phyloP scores from a whole-genome alignment of 192 early-diverging fungal species.

The Coemansia sp. region DNA sequence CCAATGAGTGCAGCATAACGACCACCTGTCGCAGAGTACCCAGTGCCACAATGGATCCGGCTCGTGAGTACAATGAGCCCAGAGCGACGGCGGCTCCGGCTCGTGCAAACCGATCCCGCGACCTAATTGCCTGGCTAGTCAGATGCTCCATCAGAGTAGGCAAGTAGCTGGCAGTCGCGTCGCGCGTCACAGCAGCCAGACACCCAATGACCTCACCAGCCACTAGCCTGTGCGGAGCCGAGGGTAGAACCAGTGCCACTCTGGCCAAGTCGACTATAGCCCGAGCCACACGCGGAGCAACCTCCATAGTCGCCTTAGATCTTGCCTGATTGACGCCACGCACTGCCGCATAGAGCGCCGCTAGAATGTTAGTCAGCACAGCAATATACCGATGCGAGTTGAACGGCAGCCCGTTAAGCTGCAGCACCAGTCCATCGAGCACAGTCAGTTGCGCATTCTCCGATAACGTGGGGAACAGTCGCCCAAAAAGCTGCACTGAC shows the following conservation, averaged over 20 bases:
- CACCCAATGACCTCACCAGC: conserved; percentile 83
- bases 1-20: conserved; percentile 85
- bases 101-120: conserved; percentile 89
- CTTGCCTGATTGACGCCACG: background rate
- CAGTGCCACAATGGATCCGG: conserved; percentile 84
- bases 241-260: conserved; percentile 64
- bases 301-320: background rate
- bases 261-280: conserved; percentile 34
- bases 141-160: conserved; percentile 43
- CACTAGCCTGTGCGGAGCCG: conserved; percentile 67
- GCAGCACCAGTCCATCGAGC: conserved; percentile 71
- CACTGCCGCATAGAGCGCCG: conserved; percentile 68
- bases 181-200: conserved; percentile 59
- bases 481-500: conserved; percentile 74
- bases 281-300: conserved; percentile 22
- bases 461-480: conserved; percentile 67
- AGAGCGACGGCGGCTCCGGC: conserved; percentile 90
- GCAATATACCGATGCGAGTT: conserved; percentile 73
- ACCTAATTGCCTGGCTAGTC: conserved; percentile 73
- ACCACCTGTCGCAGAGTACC: conserved; percentile 84
- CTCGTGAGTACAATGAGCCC: conserved; percentile 82
- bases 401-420: conserved; percentile 61
- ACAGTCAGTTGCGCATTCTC: conserved; percentile 70
- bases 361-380: conserved; percentile 74
- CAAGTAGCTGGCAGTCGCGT: conserved; percentile 29